Percentiles rank a stretch among this genome's conserved stretches.
Conservation (phyloP, 163 green algal species). For the Botryococcus braunii region DNA sequence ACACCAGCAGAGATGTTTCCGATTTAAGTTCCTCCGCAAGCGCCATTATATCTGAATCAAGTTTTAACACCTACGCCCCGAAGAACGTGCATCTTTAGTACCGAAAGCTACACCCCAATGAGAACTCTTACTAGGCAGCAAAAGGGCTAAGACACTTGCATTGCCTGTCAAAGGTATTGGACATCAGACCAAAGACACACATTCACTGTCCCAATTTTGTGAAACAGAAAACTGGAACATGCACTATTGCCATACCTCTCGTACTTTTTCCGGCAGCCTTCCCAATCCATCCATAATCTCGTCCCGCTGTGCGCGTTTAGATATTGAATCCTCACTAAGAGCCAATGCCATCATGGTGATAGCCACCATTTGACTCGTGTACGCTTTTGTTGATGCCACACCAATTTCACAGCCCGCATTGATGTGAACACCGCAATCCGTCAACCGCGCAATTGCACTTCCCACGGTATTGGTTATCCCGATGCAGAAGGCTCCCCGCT, state of each 20-base stretch:
- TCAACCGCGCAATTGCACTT: conserved; percentile 77
- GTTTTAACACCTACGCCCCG: conserved; percentile 35
- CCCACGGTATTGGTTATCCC: conserved; percentile 97
- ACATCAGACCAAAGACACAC: too few species aligned
- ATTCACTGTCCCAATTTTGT: too few species aligned
- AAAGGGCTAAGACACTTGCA: too few species aligned
- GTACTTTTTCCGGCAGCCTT: conserved; percentile 47
- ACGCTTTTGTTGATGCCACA: conserved; percentile 92
- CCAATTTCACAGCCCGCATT: conserved; percentile 96
- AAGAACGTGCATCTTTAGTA: too few species aligned
- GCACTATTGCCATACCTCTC: conserved; percentile 18
- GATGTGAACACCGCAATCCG: conserved; percentile 90
- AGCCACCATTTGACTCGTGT: conserved; percentile 80
- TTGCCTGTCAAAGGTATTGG: too few species aligned
- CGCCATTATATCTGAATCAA: conserved; percentile 63
- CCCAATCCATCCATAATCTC: conserved; percentile 77
- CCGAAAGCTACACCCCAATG: too few species aligned
- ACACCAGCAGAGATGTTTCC: conserved; percentile 80
- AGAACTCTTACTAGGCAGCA: too few species aligned
- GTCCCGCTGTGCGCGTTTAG: conserved; percentile 52
- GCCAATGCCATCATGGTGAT: conserved; percentile 90
- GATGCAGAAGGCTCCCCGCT: conserved; percentile 73
- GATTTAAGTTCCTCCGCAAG: conserved; percentile 73
- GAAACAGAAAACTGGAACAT: too few species aligned
- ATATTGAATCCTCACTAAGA: conserved; percentile 80